Base-by-base conservation (phyloP, 495 filamentous ascomycete genomes). In the Aspergillus panamensis region DNA sequence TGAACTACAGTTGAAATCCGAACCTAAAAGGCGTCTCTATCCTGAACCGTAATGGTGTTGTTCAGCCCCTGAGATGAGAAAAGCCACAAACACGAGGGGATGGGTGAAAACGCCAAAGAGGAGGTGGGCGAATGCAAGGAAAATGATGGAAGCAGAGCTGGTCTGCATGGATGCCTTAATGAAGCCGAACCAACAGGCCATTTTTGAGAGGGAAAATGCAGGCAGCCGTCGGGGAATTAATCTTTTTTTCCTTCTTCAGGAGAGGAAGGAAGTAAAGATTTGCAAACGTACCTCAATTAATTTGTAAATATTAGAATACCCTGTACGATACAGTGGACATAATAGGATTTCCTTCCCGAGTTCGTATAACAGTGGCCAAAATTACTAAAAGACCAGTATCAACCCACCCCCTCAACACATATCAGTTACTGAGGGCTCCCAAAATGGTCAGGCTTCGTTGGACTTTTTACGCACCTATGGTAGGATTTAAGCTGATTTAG, bases 71-170 rank as follows among this genome's bases (percentile, higher is more conserved):
- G 52, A 45, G 58, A 45, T 48, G 29, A 48, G 31, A 31, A 35
- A 16, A 30, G 43, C 32, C 50, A 54, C 32, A 58, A 64, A 64
- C 62, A 64, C 58, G 62, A 60, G 61, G 61, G 58, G 53, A 32
- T 37, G 39, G 20, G 13, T 8, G 17, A 20, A 32, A 40, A 5
- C 25, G 25, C 25, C 25, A 25, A 25, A 25, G 25, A 25, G 25
- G 25, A 25, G 25, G 25, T 25, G 25, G 25, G 25, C 5, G 12
- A 48, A 40, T 19, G 31, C 4, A 48, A 43, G 16, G 19, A 30
- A 16, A 47, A 43, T 9, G 17, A 30, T 48, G 42, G 29, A 29
- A 35, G 48, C 29, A 29, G 47, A 30, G 31, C 6, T 31, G 53
- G 30, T 10, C 57, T 61, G 59, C 59, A 57, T 31, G 25, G 49